Evolutionary conservation across 768 basidiomycete species (phyloP), one percentile per base, ranked within the genome.

Genomic region (Xerocomus brunneocitrinus): DNA sequence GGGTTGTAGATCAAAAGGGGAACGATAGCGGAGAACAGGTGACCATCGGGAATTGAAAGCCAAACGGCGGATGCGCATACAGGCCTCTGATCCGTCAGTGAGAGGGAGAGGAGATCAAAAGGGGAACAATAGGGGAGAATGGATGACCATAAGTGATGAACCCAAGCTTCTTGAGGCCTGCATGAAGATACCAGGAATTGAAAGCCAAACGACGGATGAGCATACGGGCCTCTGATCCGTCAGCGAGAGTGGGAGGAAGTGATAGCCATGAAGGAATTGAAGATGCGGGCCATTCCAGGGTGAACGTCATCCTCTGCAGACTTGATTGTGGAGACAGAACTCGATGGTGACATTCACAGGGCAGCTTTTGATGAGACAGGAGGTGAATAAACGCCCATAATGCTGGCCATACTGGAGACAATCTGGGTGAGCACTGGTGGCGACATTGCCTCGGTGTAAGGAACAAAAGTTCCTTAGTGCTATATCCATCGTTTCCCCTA

Each of bases 401-500:
- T 98, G 59, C 91, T 92, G 0, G 87, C 90, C 91, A 95, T 97
- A 56, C 89, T 89, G 3, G 95, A 83, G 47, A 95, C 73, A 61
- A 98, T 77, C 70, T 99, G 97, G 16, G 89, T 89, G 30, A 97
- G 77, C 45, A 99, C 91, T 0, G 93, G 81, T 0, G 95, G 95
- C 0, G 91, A 73, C 81, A 95, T 94, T 1, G 90, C 73, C 71
- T 99, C 95, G 4, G 91, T 19, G 19, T 19, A 19, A 19, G 19
- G 19, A 19, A 19, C 19, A 1, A 19, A 19, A 19, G 19, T 19
- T 19, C 19, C 19, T 19, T 19, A 19, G 19, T 19, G 19, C 1
- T 1, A 19, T 19, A 19, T 19, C 19, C 19, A 19, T 19, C 1
- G 19, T 19, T 19, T 1, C 19, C 1, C 19, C 19, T 19, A 19